phyloP scores from a whole-genome alignment of 768 basidiomycete genomes.

The Megacollybia marginata region DNA sequence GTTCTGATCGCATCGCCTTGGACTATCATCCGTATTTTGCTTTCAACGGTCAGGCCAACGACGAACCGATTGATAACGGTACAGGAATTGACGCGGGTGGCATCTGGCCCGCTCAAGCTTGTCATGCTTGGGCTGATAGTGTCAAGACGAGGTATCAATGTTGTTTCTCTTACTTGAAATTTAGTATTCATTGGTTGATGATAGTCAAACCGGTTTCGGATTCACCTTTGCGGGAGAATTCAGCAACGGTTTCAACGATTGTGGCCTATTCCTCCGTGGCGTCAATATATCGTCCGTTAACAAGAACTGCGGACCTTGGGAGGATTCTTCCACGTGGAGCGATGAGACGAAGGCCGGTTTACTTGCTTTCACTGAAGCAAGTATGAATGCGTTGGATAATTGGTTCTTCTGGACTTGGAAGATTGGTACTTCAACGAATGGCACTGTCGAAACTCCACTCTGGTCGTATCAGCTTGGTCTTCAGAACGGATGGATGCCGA shows the following conservation, averaged over 20 bases:
- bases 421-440: conserved; percentile 53
- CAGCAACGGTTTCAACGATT: conserved; percentile 58
- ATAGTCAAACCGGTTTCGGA: conserved; percentile 47
- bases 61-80: neutral
- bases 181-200: neutral
- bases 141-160: conserved; percentile 26
- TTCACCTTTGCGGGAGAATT: conserved; percentile 74
- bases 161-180: neutral
- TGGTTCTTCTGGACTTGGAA: conserved; percentile 84
- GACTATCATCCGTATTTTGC: conserved; percentile 70
- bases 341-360: conserved; percentile 8
- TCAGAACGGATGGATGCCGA: conserved; percentile 58
- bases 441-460: conserved; percentile 46
- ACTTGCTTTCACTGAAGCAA: conserved; percentile 7
- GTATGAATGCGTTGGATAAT: conserved; percentile 61
- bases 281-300: neutral
- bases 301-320: conserved; percentile 8
- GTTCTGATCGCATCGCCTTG: conserved; percentile 53
- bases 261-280: conserved; percentile 42
- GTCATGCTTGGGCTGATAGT: conserved; percentile 58
- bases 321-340: conserved; percentile 42
- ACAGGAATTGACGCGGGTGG: conserved; percentile 23
- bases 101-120: conserved; percentile 43
- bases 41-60: conserved; percentile 22
- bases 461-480: conserved; percentile 73